Evolutionary conservation across 441 rosid genomes (phyloP).

Genomic region (Brassica hybrid): DNA sequence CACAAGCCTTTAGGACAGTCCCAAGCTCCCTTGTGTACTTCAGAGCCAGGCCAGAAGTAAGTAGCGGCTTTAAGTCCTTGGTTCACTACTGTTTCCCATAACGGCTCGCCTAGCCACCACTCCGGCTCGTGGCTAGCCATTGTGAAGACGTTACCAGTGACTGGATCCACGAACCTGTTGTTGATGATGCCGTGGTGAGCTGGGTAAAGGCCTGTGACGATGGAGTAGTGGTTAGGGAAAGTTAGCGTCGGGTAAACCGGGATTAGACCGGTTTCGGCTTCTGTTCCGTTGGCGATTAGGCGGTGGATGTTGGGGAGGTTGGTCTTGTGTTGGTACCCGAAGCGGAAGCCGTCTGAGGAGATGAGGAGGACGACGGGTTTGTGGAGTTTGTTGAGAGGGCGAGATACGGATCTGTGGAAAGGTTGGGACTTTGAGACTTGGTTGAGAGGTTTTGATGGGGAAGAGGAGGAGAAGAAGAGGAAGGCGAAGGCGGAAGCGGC

Average conservation of each 20-base stretch:
- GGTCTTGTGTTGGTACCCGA: too few relatives aligned
- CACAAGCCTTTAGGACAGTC: constrained; percentile 69
- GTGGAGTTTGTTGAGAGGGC: too few relatives aligned
- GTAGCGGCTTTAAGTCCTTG: constrained; percentile 84
- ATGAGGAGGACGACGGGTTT: too few relatives aligned
- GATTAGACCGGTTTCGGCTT: too few relatives aligned
- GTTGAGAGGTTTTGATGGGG: background rate
- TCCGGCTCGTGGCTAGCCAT: constrained; percentile 84
- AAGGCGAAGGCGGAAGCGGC: constrained; percentile 78
- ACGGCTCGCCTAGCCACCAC: constrained; percentile 98
- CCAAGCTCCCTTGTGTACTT: constrained; percentile 90
- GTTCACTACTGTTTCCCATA: constrained; percentile 90
- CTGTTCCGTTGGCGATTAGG: too few relatives aligned
- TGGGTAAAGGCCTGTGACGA: constrained; percentile 92
- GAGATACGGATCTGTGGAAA: too few relatives aligned
- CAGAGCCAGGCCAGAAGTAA: constrained; percentile 98
- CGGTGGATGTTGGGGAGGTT: too few relatives aligned
- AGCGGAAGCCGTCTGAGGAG: too few relatives aligned
- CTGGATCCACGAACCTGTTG: constrained; percentile 71
- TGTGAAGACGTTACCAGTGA: constrained; percentile 60
- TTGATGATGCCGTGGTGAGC: constrained; percentile 81
- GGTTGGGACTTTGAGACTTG: too few relatives aligned
- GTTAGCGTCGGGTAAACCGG: too few relatives aligned
- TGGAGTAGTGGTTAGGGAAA: constrained; percentile 50
- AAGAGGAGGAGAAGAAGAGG: constrained; percentile 62